phyloP scores from a whole-genome alignment of 768 basidiomycete genomes.

The Auriscalpium vulgare region DNA sequence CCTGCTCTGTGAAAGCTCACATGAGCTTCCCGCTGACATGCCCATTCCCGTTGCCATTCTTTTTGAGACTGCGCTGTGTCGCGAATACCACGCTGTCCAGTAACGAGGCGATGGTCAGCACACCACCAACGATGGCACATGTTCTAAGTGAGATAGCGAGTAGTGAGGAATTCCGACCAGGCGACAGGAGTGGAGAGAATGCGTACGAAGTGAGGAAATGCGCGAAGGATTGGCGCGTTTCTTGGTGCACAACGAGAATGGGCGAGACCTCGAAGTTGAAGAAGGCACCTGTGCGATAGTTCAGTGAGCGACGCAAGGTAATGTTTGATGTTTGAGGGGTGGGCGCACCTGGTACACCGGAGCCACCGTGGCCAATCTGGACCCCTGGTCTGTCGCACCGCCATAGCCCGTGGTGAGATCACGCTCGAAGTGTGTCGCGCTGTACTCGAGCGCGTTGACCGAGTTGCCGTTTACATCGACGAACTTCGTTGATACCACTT shows the following conservation, averaged over 20 bases:
- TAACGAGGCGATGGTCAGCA: constrained; percentile 87
- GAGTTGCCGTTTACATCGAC: constrained; percentile 67
- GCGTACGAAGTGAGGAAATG: constrained; percentile 95
- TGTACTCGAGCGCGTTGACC: constrained; percentile 91
- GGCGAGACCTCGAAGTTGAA: constrained; percentile 97
- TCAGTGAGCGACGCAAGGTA: not conserved
- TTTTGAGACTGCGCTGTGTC: constrained; percentile 68
- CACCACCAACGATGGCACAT: constrained; percentile 96
- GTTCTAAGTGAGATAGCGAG: constrained; percentile 43
- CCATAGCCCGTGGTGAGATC: constrained; percentile 61
- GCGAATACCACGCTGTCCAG: constrained; percentile 84
- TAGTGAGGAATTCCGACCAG: not conserved
- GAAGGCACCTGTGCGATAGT: constrained; percentile 51
- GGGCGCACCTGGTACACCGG: constrained; percentile 57
- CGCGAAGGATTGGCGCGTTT: constrained; percentile 90
- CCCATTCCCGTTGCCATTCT: constrained; percentile 27
- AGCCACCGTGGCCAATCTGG: constrained; percentile 64
- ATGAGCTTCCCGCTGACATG: constrained; percentile 15
- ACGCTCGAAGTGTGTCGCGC: constrained; percentile 92
- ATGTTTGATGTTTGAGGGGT: not conserved
- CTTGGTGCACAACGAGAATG: constrained; percentile 86
- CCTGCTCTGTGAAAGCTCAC: not conserved
- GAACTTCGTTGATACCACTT: constrained; percentile 96
- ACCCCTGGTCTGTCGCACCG: constrained; percentile 59
- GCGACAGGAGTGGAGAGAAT: not conserved